Evolutionary conservation across 768 basidiomycete genomes (phyloP).

Genomic region (Leucogyrophana mollusca): DNA sequence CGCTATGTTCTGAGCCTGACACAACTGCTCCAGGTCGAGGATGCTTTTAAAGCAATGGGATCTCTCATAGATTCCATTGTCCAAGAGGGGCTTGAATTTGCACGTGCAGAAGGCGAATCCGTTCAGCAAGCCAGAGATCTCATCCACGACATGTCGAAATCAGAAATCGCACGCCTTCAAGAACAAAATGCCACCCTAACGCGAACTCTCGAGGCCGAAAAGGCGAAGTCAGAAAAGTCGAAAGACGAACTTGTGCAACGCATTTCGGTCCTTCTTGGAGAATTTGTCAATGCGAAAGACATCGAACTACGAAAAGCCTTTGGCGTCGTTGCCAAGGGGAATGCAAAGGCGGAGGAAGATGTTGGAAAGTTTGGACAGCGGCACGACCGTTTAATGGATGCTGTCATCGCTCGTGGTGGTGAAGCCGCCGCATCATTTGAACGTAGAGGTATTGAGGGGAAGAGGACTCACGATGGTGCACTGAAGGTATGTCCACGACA

Average conservation of each 20-base stretch:
- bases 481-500: conserved; percentile 51
- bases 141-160: conserved; percentile 43
- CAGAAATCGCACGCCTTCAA: conserved; percentile 60
- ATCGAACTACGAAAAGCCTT: conserved; percentile 60
- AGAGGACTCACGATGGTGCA: conserved; percentile 55
- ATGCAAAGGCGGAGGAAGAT: conserved; percentile 51
- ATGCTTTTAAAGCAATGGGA: conserved; percentile 56
- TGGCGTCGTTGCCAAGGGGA: conserved; percentile 50
- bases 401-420: conserved; percentile 38
- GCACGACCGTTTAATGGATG: conserved; percentile 46
- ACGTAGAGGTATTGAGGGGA: conserved; percentile 47
- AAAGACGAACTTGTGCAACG: conserved; percentile 75
- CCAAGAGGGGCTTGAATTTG: conserved; percentile 54
- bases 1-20: not conserved
- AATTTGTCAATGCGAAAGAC: conserved; percentile 70
- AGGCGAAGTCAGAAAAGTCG: conserved; percentile 60
- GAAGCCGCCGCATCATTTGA: conserved; percentile 42
- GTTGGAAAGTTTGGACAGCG: conserved; percentile 46
- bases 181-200: conserved; percentile 69
- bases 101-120: conserved; percentile 52
- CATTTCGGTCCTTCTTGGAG: conserved; percentile 68
- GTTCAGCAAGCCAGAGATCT: conserved; percentile 48
- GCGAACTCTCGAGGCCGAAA: conserved; percentile 64
- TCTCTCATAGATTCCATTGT: conserved; percentile 60
- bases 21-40: conserved; percentile 42